phyloP scores from a whole-genome alignment of 371 early-diverging fungal species.

The Mortierella sp. region DNA sequence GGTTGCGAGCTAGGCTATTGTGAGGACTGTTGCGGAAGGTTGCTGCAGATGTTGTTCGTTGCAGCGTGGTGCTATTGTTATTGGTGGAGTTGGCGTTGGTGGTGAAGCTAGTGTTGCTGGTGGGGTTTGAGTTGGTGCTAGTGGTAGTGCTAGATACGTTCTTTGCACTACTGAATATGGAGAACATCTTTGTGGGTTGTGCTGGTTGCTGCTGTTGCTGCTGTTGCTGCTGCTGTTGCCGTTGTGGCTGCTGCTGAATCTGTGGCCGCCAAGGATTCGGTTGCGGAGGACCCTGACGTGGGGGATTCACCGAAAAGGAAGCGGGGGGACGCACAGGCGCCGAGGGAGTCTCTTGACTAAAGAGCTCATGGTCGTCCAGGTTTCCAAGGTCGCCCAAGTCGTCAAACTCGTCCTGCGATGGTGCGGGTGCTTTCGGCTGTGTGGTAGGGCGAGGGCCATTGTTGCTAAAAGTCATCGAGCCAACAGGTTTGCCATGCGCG shows the following conservation, averaged over 20 bases:
- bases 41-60: neutral
- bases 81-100: too few relatives aligned
- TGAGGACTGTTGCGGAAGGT: neutral
- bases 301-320: too few relatives aligned
- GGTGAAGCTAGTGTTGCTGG: too few relatives aligned
- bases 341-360: constrained; percentile 9
- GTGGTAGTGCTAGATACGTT: too few relatives aligned
- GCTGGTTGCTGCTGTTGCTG: neutral
- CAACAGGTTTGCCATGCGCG: neutral
- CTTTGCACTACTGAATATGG: constrained; percentile 43
- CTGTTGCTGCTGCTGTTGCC: constrained; percentile 4
- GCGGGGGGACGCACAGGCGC: neutral
- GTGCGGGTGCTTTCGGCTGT: neutral
- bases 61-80: neutral
- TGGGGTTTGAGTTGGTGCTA: too few relatives aligned
- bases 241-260: neutral
- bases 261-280: neutral
- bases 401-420: constrained; percentile 33
- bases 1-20: neutral
- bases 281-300: too few relatives aligned
- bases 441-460: neutral
- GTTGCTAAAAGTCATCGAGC: neutral
- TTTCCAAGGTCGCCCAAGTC: constrained; percentile 47
- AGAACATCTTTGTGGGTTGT: constrained; percentile 17
- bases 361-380: constrained; percentile 26